Percentiles rank a stretch among this genome's conserved stretches.
Evolutionary conservation across 2,329 filamentous ascomycete species (phyloP).

Genomic region (Chrysoporthe deuterocubensis): DNA sequence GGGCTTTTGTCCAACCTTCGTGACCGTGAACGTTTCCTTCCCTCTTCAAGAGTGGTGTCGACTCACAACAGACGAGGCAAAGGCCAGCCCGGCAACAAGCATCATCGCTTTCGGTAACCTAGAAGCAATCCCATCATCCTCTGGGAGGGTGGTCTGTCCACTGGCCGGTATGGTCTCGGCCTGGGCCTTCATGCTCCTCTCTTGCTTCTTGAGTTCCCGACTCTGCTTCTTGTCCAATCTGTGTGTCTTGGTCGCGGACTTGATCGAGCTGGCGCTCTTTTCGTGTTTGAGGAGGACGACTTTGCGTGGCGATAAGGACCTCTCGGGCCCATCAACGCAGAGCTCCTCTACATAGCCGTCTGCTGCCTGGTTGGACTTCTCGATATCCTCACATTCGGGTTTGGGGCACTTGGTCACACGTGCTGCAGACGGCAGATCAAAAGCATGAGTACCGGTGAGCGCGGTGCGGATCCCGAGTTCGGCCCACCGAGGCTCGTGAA

Average conservation of each 20-base stretch:
- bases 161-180: slow-evolving; percentile 7
- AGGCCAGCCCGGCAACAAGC: slow-evolving; percentile 37
- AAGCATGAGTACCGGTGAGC: slow-evolving; percentile 35
- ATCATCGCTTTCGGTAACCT: slow-evolving; percentile 36
- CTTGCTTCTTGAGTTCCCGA: slow-evolving; percentile 15
- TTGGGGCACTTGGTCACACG: background rate
- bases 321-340: background rate
- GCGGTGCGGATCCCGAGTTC: slow-evolving; percentile 37
- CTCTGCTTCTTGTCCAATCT: slow-evolving; percentile 24
- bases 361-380: background rate
- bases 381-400: background rate
- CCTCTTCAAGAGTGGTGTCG: slow-evolving; percentile 15
- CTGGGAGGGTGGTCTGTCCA: background rate
- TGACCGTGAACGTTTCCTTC: background rate
- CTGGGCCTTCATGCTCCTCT: slow-evolving; percentile 6
- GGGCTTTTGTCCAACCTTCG: no score
- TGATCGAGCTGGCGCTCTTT: slow-evolving; percentile 20
- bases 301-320: slow-evolving; percentile 14
- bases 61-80: slow-evolving; percentile 34
- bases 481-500: slow-evolving; percentile 35
- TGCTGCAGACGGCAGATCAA: slow-evolving; percentile 21
- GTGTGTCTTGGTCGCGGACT: slow-evolving; percentile 17
- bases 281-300: slow-evolving; percentile 20
- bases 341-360: background rate
- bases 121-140: slow-evolving; percentile 9